Percentiles rank a stretch among this genome's conserved stretches.
phyloP scores from a whole-genome alignment of 1,284 basidiomycete genomes.

The Tilletia caries region DNA sequence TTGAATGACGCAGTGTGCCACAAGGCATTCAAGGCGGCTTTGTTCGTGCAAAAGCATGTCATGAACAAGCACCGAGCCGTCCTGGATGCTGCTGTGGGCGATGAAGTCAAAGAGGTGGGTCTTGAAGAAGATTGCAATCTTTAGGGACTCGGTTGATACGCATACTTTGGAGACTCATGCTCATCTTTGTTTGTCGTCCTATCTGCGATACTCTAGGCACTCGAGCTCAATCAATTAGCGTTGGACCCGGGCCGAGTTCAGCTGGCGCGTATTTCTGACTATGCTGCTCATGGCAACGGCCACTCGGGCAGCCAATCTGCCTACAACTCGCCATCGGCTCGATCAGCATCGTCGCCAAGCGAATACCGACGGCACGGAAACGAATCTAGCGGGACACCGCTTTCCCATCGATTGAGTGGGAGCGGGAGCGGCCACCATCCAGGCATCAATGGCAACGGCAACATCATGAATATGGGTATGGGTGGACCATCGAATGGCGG shows the following conservation, averaged over 20 bases:
- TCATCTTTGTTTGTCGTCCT: neutral
- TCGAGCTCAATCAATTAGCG: slow-evolving; percentile 1
- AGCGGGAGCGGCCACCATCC: too few species aligned
- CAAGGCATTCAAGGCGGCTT: slow-evolving; percentile 45
- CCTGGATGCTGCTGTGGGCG: slow-evolving; percentile 22
- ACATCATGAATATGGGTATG: neutral
- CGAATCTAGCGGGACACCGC: neutral
- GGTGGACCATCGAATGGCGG: too few species aligned
- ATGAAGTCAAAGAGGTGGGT: slow-evolving; percentile 23
- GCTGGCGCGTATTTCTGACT: neutral
- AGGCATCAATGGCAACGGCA: neutral
- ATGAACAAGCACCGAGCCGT: slow-evolving; percentile 42
- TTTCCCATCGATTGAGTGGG: neutral
- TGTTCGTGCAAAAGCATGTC: slow-evolving; percentile 49
- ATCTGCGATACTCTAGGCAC: neutral
- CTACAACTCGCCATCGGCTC: neutral
- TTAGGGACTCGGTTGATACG: too few species aligned
- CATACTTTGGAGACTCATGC: too few species aligned
- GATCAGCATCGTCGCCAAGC: neutral
- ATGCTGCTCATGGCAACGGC: neutral
- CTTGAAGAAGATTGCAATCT: neutral
- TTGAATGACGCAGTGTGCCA: slow-evolving; percentile 28
- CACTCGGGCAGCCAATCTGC: neutral
- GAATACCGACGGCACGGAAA: neutral
- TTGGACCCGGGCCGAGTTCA: slow-evolving; percentile 3